Conservation (phyloP, 352 stramenopile genomes). For the Globisporangium canariense region DNA sequence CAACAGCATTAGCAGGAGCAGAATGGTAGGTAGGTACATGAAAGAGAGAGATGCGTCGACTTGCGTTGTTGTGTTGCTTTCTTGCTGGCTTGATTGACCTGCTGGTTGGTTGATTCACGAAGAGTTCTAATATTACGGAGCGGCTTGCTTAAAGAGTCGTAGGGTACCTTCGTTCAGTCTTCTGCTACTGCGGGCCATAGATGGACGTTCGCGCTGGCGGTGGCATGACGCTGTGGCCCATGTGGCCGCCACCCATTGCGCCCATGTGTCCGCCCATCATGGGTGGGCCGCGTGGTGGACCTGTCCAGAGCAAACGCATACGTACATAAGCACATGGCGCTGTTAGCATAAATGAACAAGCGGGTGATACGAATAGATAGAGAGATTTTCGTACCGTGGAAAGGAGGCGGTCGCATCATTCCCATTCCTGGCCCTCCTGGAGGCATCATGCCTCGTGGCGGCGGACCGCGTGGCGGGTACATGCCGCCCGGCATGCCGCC, state of each 20-base stretch:
- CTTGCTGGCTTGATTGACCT: neutral
- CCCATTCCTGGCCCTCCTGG: conserved; percentile 28
- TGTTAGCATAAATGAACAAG: neutral
- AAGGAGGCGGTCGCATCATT: conserved; percentile 78
- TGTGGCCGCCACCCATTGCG: conserved; percentile 21
- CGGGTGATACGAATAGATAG: neutral
- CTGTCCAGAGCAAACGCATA: conserved; percentile 15
- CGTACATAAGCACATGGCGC: neutral
- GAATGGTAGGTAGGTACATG: neutral
- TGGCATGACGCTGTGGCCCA: conserved; percentile 27
- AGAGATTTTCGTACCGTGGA: conserved; percentile 29
- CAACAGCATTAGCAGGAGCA: neutral
- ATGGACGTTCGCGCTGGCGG: conserved; percentile 55
- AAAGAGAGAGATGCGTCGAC: neutral
- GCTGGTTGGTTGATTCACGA: neutral
- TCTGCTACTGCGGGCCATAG: conserved; percentile 50
- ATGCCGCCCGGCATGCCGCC: conserved; percentile 39
- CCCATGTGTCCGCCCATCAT: conserved; percentile 3
- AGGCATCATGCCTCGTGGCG: conserved; percentile 73
- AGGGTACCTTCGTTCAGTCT: neutral
- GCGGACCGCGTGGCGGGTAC: conserved; percentile 61
- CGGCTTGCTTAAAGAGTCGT: neutral
- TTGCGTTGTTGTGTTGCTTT: neutral
- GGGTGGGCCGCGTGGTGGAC: conserved; percentile 44
- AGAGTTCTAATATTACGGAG: conserved; percentile 12